These are phyloP conservation scores for Zygoascus tannicola DNA, from an alignment of 805 yeast species.

Conservation along the genomic window DNA sequence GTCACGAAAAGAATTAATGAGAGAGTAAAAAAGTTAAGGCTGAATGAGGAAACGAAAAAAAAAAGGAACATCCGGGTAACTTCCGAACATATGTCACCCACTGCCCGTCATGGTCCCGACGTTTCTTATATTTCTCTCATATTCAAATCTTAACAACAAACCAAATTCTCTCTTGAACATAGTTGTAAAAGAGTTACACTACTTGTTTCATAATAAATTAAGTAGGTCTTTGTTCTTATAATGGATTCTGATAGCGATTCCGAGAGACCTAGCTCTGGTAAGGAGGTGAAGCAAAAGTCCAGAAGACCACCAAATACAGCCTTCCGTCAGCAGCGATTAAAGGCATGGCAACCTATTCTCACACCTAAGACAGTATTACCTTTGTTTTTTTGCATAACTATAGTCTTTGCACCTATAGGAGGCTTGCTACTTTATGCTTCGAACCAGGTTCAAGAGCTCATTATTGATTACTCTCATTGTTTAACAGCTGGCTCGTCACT, in stretches of 20 bases:
- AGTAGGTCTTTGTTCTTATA: too few species aligned
- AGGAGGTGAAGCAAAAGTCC: slow-evolving; percentile 29
- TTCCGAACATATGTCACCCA: too few species aligned
- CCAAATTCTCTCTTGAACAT: too few species aligned
- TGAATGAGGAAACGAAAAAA: too few species aligned
- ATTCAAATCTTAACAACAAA: too few species aligned
- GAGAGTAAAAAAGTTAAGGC: too few species aligned
- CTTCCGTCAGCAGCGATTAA: slow-evolving; percentile 46
- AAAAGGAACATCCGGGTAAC: too few species aligned
- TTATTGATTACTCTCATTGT: slow-evolving; percentile 71
- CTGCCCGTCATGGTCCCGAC: too few species aligned
- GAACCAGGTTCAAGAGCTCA: slow-evolving; percentile 64
- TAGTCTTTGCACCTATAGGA: slow-evolving; percentile 85
- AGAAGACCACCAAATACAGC: slow-evolving; percentile 37
- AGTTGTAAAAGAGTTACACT: too few species aligned
- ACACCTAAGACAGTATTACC: slow-evolving; percentile 91
- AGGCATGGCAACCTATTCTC: slow-evolving; percentile 78
- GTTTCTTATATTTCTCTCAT: too few species aligned
- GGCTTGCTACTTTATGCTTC: slow-evolving; percentile 73
- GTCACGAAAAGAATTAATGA: too few species aligned
- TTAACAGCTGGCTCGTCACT: slow-evolving; percentile 38
- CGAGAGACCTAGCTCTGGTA: slow-evolving; percentile 23
- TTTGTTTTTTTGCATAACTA: slow-evolving; percentile 58
- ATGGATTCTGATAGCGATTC: slow-evolving; percentile 26
- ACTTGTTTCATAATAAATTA: too few species aligned